Percentiles rank a stretch among this genome's conserved stretches.
Conservation (phyloP, 1,139 yeast species). For the Lodderomyces theae region DNA sequence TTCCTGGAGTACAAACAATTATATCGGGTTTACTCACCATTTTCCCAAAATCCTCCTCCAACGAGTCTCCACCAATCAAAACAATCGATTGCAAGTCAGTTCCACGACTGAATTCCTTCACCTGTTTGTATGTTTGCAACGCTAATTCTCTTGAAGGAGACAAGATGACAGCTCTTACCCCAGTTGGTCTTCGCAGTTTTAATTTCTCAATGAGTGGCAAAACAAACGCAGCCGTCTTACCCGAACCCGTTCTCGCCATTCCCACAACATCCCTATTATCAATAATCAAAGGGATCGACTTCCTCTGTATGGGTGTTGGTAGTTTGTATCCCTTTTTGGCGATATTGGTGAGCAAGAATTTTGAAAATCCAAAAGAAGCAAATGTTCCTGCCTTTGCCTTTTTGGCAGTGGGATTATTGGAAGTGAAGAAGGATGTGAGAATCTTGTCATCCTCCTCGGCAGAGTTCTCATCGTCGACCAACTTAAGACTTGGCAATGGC, state of each 20-base stretch:
- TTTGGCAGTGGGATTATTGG: constrained; percentile 47
- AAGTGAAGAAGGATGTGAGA: constrained; percentile 28
- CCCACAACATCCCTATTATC: constrained; percentile 94
- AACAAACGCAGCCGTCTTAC: constrained; percentile 98
- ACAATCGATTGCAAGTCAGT: constrained; percentile 78
- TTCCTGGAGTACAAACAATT: constrained; percentile 95
- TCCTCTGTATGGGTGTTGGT: constrained; percentile 97
- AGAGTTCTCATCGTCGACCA: constrained; percentile 58
- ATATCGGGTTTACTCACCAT: constrained; percentile 96
- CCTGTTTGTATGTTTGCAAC: constrained; percentile 82
- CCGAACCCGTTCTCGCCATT: constrained; percentile 99
- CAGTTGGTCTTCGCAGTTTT: constrained; percentile 71
- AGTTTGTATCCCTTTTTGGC: constrained; percentile 84
- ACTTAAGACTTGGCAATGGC: constrained; percentile 64
- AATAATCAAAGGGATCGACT: constrained; percentile 85
- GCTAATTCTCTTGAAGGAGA: constrained; percentile 93
- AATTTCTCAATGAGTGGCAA: constrained; percentile 82
- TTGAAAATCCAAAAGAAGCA: constrained; percentile 86
- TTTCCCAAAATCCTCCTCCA: constrained; percentile 90
- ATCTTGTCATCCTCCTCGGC: constrained; percentile 38
- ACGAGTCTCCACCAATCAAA: constrained; percentile 94
- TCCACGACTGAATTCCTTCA: constrained; percentile 82
- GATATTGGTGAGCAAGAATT: constrained; percentile 65
- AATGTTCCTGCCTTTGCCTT: constrained; percentile 81
- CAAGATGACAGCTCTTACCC: constrained; percentile 81